Evolutionary conservation across 2,329 filamentous ascomycete species (phyloP), one percentile per base, ranked within the genome.

Genomic region (Stagonosporopsis chrysanthemi): DNA sequence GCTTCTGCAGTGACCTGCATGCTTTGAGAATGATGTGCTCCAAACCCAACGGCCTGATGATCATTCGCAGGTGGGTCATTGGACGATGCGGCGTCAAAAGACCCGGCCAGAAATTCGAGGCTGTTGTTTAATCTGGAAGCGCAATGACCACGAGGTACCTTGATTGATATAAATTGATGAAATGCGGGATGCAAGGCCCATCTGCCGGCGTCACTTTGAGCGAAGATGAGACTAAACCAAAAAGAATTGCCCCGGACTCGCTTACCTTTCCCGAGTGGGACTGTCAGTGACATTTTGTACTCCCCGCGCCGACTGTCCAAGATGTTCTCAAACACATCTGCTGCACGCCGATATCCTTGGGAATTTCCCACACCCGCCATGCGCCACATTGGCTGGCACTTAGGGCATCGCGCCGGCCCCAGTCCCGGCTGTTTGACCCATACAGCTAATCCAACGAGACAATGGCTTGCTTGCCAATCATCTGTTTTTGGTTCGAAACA

Each of bases 131-230:
- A 76, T 75, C 51, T 74, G 63, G 54, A 50, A 45, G 65, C 66
- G 69, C 65, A 60, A 65, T 62, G 56, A 50, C 45, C 50, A 58
- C 56, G 56, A 50, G 56, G 50, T 53, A 36, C 26, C 28, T 54
- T 74, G 70, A 74, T 75, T 76, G 71, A 75, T 63, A 58, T 75
- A 75, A 56, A 76, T 76, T 73, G 68, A 68, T 70, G 66, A 67
- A 67, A 64, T 65, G 62, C 68, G 67, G 70, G 66, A 62, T 68
- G 59, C 66, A 68, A 63, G 62, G 66, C 67, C 50, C 46, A 63
- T 60, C 58, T 66, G 68, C 70, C 71, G 70, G 61, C 24, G 42
- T 50, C 54, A 58, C 51, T 56, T 56, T 19, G 35, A 9, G 49
- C 60, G 54, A 60, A 62, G 58, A 17, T 41, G 19, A 19, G 11